Conservation (phyloP, 371 early-diverging fungal species). For the Mortierella sp. region DNA sequence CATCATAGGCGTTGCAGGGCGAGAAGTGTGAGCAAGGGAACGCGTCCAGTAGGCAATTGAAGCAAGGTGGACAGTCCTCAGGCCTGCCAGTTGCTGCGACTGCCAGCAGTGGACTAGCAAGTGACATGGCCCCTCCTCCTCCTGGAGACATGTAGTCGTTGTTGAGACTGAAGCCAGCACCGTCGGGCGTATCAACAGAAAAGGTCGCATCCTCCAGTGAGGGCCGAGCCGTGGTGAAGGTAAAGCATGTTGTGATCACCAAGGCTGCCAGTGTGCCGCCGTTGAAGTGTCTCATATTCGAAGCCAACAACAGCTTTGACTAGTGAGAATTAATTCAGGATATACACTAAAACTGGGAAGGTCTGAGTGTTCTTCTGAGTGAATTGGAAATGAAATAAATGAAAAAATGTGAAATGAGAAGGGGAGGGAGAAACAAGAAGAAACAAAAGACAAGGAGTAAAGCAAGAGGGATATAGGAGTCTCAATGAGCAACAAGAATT, state of each 20-base stretch:
- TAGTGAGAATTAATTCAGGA: neutral
- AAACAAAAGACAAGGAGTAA: too few relatives aligned
- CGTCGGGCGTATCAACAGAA: neutral
- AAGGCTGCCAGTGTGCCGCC: neutral
- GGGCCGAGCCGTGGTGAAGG: neutral
- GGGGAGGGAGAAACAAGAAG: neutral
- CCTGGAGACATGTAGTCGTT: neutral
- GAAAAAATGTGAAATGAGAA: neutral
- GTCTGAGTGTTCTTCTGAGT: neutral
- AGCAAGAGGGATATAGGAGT: neutral
- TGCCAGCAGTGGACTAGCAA: conserved; percentile 39
- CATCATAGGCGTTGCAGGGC: conserved; percentile 82
- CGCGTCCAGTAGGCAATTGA: conserved; percentile 84
- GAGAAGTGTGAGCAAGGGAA: conserved; percentile 86
- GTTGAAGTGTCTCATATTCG: conserved; percentile 3
- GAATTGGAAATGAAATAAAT: neutral
- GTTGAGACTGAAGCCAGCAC: neutral
- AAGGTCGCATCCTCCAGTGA: neutral
- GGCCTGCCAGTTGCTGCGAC: conserved; percentile 15
- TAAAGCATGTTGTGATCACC: neutral
- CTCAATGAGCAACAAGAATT: conserved; percentile 1
- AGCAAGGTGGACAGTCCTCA: conserved; percentile 85
- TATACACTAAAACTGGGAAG: neutral
- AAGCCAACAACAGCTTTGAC: neutral
- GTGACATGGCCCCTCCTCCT: conserved; percentile 17